Conservation (phyloP, 2,329 filamentous ascomycete species). For the Berkeleyomyces basicola region DNA sequence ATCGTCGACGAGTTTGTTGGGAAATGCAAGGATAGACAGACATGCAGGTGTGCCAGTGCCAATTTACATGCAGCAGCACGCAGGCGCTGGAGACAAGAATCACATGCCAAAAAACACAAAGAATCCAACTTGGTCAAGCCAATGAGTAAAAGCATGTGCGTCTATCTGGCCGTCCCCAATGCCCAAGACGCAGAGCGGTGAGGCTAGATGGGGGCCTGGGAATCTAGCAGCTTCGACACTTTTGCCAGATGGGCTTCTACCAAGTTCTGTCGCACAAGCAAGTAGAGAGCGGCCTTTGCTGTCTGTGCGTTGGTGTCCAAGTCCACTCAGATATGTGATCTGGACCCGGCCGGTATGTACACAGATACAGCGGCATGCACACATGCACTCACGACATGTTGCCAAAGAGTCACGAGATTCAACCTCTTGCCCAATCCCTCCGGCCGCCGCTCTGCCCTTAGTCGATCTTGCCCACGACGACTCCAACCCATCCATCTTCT, state of each 20-base stretch:
- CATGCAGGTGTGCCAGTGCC: not conserved
- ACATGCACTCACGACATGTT: no score
- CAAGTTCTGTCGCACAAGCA: not conserved
- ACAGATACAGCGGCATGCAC: no score
- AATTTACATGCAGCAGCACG: not conserved
- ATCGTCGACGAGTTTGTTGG: not conserved
- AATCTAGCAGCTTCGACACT: no score
- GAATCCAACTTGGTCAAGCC: no score
- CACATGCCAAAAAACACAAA: not conserved
- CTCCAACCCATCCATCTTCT: no score
- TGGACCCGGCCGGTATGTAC: no score
- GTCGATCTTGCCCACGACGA: no score
- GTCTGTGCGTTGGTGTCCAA: not conserved
- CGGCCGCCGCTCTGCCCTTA: no score
- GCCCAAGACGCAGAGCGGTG: not conserved
- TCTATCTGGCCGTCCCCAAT: not conserved
- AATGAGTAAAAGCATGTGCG: no score
- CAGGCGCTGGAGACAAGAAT: not conserved
- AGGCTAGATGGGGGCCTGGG: not conserved
- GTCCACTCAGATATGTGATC: no score
- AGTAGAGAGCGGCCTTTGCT: not conserved
- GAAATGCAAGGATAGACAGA: not conserved
- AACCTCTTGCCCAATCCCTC: no score
- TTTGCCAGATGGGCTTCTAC: not conserved
- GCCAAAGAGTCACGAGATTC: no score